phyloP scores from a whole-genome alignment of 164 flowering plant species.

The Macadamia tetraphylla region DNA sequence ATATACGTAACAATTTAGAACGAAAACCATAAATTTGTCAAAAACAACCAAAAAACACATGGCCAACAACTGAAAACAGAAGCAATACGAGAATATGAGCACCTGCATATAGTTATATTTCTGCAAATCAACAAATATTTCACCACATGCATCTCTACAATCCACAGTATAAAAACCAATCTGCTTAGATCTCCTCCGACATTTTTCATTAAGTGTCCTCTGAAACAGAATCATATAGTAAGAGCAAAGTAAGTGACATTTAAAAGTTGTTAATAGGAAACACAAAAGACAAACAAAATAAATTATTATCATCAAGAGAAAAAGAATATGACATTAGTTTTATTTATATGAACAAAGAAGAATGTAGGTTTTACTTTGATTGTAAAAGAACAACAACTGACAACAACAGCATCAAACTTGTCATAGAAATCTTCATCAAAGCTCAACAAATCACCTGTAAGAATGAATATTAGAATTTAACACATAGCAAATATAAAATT shows the following conservation, averaged over 20 bases:
- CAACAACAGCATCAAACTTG: slow-evolving; percentile 72
- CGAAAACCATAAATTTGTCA: no score
- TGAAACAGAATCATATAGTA: slow-evolving; percentile 23
- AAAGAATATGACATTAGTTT: background rate
- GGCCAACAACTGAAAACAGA: background rate
- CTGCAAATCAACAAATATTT: slow-evolving; percentile 91
- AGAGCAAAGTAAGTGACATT: background rate
- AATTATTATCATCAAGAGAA: no score
- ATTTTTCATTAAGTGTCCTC: slow-evolving; percentile 78
- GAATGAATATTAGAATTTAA: background rate
- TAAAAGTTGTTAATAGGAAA: background rate
- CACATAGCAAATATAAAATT: background rate
- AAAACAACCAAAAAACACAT: background rate
- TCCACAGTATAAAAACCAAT: slow-evolving; percentile 83
- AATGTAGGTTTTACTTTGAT: slow-evolving; percentile 44
- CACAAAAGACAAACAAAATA: background rate
- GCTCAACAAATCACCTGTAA: slow-evolving; percentile 70
- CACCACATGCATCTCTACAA: slow-evolving; percentile 89
- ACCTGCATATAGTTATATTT: slow-evolving; percentile 69
- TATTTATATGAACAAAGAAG: background rate
- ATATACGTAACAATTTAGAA: no score
- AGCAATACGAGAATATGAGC: slow-evolving; percentile 3
- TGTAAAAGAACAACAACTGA: slow-evolving; percentile 58
- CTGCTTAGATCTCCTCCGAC: slow-evolving; percentile 63
- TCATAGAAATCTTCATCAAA: slow-evolving; percentile 59